phyloP scores from a whole-genome alignment of 1,139 yeast genomes.

The Candida smagusa region DNA sequence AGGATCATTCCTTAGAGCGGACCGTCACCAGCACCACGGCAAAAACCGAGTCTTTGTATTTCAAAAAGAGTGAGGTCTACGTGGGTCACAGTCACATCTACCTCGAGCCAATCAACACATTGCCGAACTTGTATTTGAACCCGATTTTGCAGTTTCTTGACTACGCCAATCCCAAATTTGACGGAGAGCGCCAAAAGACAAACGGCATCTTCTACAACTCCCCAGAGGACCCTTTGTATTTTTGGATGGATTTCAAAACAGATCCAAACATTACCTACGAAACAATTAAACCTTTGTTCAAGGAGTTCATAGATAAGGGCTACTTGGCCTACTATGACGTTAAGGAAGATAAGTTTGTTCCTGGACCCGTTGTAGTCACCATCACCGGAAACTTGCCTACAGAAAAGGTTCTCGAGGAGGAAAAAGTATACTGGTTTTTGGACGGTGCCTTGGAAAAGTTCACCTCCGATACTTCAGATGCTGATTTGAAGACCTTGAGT shows the following conservation, averaged over 20 bases:
- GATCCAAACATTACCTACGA: slow-evolving; percentile 32
- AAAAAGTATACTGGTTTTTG: slow-evolving; percentile 30
- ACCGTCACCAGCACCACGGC: slow-evolving; percentile 21
- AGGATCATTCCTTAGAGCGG: slow-evolving; percentile 22
- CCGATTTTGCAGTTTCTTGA: slow-evolving; percentile 49
- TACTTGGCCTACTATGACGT: slow-evolving; percentile 34
- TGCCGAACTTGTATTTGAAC: slow-evolving; percentile 51
- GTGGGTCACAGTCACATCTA: slow-evolving; percentile 64
- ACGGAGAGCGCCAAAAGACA: slow-evolving; percentile 10
- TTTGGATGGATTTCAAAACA: slow-evolving; percentile 45
- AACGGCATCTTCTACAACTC: slow-evolving; percentile 37
- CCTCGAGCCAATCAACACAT: slow-evolving; percentile 41
- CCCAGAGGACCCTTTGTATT: slow-evolving; percentile 37
- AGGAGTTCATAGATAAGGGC: slow-evolving; percentile 30
- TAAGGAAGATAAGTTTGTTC: slow-evolving; percentile 18
- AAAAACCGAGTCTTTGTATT: slow-evolving; percentile 14
- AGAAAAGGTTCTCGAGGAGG: slow-evolving; percentile 24
- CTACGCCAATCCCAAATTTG: slow-evolving; percentile 36
- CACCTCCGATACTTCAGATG: slow-evolving; percentile 10
- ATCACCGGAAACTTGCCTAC: slow-evolving; percentile 43
- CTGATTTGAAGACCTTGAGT: slow-evolving; percentile 19
- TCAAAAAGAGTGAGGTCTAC: slow-evolving; percentile 41
- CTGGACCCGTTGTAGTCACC: slow-evolving; percentile 39
- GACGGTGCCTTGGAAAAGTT: slow-evolving; percentile 38
- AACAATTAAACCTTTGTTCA: slow-evolving; percentile 26